Evolutionary conservation across 805 yeast species (phyloP).

Genomic region (Myxozyma neotropica): DNA sequence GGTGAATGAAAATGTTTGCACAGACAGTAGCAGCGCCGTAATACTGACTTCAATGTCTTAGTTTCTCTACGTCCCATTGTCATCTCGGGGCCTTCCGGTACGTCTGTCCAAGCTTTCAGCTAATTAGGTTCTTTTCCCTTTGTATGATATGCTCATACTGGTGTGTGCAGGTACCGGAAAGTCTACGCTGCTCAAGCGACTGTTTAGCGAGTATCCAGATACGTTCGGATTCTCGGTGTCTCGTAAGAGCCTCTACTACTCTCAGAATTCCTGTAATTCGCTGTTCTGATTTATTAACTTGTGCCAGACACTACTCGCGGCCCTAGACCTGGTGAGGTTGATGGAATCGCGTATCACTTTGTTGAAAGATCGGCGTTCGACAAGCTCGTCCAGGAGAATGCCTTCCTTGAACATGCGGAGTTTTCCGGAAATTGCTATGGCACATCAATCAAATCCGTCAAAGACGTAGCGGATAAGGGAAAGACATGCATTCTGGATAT

Average conservation of each 20-base stretch:
- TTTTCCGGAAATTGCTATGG: constrained; percentile 98
- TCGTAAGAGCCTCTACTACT: too few relatives aligned
- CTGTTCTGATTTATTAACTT: neutral
- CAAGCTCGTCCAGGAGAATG: constrained; percentile 66
- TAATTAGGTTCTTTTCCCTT: too few relatives aligned
- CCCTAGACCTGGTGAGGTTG: constrained; percentile 89
- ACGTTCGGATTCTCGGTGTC: constrained; percentile 93
- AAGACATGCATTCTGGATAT: constrained; percentile 89
- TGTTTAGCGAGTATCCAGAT: constrained; percentile 87
- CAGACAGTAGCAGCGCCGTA: neutral
- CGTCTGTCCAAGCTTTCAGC: neutral
- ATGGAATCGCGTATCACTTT: constrained; percentile 90
- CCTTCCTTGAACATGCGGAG: constrained; percentile 96
- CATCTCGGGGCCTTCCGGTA: constrained; percentile 91
- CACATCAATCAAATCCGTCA: constrained; percentile 83
- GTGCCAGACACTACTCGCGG: constrained; percentile 73
- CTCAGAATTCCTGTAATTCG: too few relatives aligned
- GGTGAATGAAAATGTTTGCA: neutral
- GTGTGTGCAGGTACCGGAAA: constrained; percentile 91
- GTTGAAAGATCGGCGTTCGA: constrained; percentile 78
- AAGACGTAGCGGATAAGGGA: constrained; percentile 58
- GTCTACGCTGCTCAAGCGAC: constrained; percentile 85
- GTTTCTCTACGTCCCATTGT: constrained; percentile 64
- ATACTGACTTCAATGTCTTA: neutral
- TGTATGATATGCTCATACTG: too few relatives aligned